Conservation (phyloP, 768 basidiomycete species). For the Leccinum variicolor region DNA sequence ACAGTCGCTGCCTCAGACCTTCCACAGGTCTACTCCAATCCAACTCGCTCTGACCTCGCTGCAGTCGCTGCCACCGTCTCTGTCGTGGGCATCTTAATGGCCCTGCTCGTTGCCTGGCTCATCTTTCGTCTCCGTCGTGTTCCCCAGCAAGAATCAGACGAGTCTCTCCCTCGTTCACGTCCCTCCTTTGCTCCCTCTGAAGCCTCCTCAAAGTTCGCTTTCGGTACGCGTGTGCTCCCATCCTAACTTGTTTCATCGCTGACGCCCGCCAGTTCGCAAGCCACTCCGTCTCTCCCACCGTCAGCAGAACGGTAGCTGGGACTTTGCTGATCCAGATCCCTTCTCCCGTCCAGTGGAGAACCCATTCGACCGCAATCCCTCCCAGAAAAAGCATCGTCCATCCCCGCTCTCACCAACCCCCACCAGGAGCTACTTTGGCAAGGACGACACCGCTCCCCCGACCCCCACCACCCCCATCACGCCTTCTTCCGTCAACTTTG, state of each 20-base stretch:
- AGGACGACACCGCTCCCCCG: slow-evolving; percentile 17
- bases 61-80: slow-evolving; percentile 26
- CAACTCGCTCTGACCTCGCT: slow-evolving; percentile 14
- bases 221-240: slow-evolving; percentile 14
- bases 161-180: slow-evolving; percentile 6
- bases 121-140: slow-evolving; percentile 22
- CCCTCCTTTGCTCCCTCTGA: slow-evolving; percentile 24
- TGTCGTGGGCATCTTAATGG: slow-evolving; percentile 25
- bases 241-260: background rate
- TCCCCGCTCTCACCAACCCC: slow-evolving; percentile 9
- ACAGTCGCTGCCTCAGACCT: background rate
- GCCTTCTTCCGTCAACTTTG: slow-evolving; percentile 1
- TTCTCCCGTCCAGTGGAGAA: slow-evolving; percentile 2
- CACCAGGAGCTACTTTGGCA: slow-evolving; percentile 10
- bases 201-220: slow-evolving; percentile 27
- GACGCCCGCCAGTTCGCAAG: slow-evolving; percentile 17
- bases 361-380: background rate
- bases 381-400: slow-evolving; percentile 11
- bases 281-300: slow-evolving; percentile 22
- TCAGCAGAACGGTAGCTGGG: slow-evolving; percentile 23
- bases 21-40: slow-evolving; percentile 7
- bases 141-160: background rate
- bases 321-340: slow-evolving; percentile 31
- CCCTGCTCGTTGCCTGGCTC: slow-evolving; percentile 25
- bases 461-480: slow-evolving; percentile 17